These are phyloP conservation scores for Leishmania braziliensis DNA, from an alignment of 208 protist species.

Conservation along the genomic window DNA sequence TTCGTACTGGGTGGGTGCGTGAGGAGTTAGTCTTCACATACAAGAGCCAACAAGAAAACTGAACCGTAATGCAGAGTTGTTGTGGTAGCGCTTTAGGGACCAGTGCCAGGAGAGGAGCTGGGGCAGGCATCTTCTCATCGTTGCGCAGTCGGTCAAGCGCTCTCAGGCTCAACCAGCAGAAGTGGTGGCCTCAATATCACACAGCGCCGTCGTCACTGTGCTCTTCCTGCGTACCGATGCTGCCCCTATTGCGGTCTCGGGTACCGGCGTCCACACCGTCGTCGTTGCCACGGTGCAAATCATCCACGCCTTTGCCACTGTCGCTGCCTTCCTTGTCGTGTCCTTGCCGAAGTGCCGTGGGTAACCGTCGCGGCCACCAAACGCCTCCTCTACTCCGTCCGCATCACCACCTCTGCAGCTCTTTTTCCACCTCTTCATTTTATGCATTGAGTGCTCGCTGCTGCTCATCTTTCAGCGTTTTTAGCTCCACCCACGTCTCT, in stretches of 20 bases:
- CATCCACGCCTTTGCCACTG: background rate
- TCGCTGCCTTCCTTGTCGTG: background rate
- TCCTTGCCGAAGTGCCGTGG: background rate
- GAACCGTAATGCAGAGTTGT: background rate
- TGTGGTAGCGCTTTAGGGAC: background rate
- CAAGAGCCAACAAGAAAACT: background rate
- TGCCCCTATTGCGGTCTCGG: background rate
- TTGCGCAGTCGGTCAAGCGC: background rate
- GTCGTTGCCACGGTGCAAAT: background rate
- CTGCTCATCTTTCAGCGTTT: slow-evolving; percentile 1
- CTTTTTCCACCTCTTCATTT: background rate
- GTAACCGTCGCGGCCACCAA: background rate
- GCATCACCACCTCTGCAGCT: background rate
- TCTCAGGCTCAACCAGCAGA: background rate
- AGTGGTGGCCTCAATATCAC: background rate
- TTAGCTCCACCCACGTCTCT: background rate
- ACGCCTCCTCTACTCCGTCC: background rate
- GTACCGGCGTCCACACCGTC: background rate
- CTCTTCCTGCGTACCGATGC: background rate
- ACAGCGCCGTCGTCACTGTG: background rate
- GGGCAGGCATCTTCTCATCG: background rate
- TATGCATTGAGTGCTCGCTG: background rate
- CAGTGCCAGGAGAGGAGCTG: background rate
- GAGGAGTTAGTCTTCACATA: background rate
- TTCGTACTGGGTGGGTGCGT: background rate